Evolutionary conservation across 805 yeast species (phyloP).

Genomic region (Nakazawaea ambrosiae): DNA sequence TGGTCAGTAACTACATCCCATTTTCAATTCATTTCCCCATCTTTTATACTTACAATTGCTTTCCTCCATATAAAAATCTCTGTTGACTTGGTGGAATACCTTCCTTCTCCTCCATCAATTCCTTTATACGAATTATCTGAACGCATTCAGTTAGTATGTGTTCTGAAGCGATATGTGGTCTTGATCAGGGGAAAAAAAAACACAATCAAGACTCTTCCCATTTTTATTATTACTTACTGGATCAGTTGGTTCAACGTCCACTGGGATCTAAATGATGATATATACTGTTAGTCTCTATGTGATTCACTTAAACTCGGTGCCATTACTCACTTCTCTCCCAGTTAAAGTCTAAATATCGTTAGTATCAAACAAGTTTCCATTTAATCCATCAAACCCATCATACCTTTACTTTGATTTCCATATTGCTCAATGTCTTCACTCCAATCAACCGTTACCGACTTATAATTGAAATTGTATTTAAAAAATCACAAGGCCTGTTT

Average conservation of each 20-base stretch:
- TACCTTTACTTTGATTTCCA: conserved; percentile 65
- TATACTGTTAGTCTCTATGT: conserved; percentile 1
- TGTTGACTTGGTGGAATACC: conserved; percentile 98
- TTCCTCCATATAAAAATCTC: conserved; percentile 82
- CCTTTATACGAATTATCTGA: conserved; percentile 60
- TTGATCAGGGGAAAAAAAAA: no score
- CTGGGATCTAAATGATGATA: conserved; percentile 59
- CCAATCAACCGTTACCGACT: no score
- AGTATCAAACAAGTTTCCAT: no score
- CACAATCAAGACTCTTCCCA: no score
- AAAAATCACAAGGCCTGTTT: no score
- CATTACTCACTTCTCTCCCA: conserved; percentile 57
- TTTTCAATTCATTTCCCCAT: background rate
- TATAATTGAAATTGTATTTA: no score
- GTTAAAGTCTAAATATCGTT: conserved; percentile 67
- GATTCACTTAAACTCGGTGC: background rate
- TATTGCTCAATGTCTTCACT: no score
- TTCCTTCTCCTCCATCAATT: conserved; percentile 89
- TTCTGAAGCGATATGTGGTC: no score
- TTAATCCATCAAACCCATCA: no score
- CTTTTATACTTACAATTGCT: conserved; percentile 59
- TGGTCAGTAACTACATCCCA: background rate
- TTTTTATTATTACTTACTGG: conserved; percentile 46
- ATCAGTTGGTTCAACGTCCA: conserved; percentile 66
- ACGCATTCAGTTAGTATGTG: no score